Evolutionary conservation across 2,329 filamentous ascomycete genomes (phyloP), one percentile per base, ranked within the genome.

Genomic region (Malbranchea cinnamomea): DNA sequence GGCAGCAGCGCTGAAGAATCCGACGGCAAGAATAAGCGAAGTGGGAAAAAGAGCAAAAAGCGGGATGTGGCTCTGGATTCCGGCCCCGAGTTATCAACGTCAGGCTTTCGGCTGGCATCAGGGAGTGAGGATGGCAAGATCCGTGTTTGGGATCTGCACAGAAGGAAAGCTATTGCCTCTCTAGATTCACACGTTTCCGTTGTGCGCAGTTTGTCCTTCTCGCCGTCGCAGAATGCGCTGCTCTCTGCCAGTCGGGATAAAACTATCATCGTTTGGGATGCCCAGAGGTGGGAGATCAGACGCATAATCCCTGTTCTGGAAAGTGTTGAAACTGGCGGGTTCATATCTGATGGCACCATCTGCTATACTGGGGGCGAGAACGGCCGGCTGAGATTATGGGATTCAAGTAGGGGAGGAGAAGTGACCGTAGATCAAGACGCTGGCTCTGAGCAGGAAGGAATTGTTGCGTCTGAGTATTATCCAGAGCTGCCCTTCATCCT

Each of bases 51-150:
- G 39, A 67, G 53, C 50, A 65, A 52, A 32, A 48, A 42, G 48
- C 51, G 40, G 41, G 43, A 36, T 45, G 47, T 31, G 28, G 6
- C 48, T 56, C 19, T 11, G 20, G 30, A 36, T 23, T 14, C 42
- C 46, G 4, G 56, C 55, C 23, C 23, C 19, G 28, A 4, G 65
- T 65, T 23, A 23, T 62, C 48, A 40, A 67, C 46, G 40, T 65
- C 54, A 57, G 66, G 73, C 16, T 92, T 91, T 50, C 68, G 83
- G 26, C 66, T 98, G 10, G 85, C 84, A 4, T 91, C 84, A 19
- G 89, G 87, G 38, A 84, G 80, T 37, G 91, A 98, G 53, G 87
- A 95, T 50, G 89, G 89, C 18, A 91, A 87, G 48, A 70, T 98
- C 31, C 69, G 81, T 12, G 70, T 98, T 13, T 98, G 85, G 81